Base-by-base conservation (phyloP, 441 rosid genomes). In the Adansonia madagascariensis region DNA sequence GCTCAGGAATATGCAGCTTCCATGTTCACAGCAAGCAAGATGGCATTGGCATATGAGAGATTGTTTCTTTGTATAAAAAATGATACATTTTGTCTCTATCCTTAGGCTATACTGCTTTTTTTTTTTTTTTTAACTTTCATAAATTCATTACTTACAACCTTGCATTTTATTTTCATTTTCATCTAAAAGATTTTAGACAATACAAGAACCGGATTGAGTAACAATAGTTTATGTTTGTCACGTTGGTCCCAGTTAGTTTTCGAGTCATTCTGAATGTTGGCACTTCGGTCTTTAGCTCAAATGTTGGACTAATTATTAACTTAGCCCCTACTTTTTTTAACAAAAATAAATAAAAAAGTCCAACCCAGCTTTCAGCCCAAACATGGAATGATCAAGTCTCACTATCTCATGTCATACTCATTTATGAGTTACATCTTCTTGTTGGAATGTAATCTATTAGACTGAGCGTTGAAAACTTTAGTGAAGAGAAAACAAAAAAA, bases 11-110 rank as follows among this genome's bases (percentile, higher is more conserved):
- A 92, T 77, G 99, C 98, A 11, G 80, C 80, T 62, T 83, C 92
- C 66, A 92, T 92, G 99, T 93, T 95, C 74, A 86, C 93, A 8
- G 98, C 99, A 0, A 80, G 67, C 15, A 95, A 95, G 84, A 95
- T 95, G 99, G 93, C 97, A 41, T 77, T 91, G 75, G 98, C 98
- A 1, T 95, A 92, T 50, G 99, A 95, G 82, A 89, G 97, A 65
- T 79, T 95, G 53, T 95, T 95, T 61, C 91, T 93, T 73, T 95
- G 98, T 77, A 93, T 93, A 22, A 92, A 92, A 74, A 83, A 93
- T 27, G 84, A 88, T 56, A 87, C 89, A 8, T 93, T 86, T 83
- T 95, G 98, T 75, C 79, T 59, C 8, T 91, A 91, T 52, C 84
- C 84, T 10, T 90, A 83, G 75, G 0, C 10, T 18, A 18, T 24